Evolutionary conservation across 108 stramenopile species (phyloP).

Genomic region (Schizochytrium sp.): DNA sequence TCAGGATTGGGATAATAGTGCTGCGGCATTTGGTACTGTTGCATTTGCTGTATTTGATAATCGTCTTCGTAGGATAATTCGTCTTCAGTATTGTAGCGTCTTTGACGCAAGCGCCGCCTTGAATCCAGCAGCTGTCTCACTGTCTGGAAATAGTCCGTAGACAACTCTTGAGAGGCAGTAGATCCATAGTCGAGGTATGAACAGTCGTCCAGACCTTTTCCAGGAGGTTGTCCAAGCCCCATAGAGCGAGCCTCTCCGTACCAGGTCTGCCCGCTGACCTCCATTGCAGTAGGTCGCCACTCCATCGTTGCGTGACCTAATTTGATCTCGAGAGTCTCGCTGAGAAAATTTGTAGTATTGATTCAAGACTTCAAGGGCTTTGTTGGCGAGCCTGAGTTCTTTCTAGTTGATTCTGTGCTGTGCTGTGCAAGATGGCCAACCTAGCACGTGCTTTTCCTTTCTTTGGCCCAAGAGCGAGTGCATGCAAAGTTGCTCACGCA

Average conservation of each 20-base stretch:
- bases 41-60: background rate
- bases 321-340: too few species aligned
- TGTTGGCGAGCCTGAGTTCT: too few species aligned
- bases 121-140: conserved; percentile 3
- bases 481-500: too few species aligned
- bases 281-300: background rate
- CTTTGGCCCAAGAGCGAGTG: too few species aligned
- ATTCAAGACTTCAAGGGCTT: too few species aligned
- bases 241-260: conserved; percentile 29
- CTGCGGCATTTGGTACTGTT: background rate
- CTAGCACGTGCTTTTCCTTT: too few species aligned
- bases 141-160: background rate
- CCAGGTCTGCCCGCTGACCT: conserved; percentile 18
- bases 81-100: background rate
- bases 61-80: background rate
- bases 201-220: background rate
- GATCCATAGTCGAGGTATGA: background rate
- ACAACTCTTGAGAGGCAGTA: background rate
- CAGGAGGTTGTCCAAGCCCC: conserved; percentile 6
- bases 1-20: too few species aligned
- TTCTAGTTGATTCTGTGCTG: too few species aligned
- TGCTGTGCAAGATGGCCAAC: too few species aligned
- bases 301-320: too few species aligned
- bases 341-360: too few species aligned
- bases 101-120: background rate